Evolutionary conservation across 495 filamentous ascomycete genomes (phyloP), one percentile per base, ranked within the genome.

Genomic region (Xylona heveae): DNA sequence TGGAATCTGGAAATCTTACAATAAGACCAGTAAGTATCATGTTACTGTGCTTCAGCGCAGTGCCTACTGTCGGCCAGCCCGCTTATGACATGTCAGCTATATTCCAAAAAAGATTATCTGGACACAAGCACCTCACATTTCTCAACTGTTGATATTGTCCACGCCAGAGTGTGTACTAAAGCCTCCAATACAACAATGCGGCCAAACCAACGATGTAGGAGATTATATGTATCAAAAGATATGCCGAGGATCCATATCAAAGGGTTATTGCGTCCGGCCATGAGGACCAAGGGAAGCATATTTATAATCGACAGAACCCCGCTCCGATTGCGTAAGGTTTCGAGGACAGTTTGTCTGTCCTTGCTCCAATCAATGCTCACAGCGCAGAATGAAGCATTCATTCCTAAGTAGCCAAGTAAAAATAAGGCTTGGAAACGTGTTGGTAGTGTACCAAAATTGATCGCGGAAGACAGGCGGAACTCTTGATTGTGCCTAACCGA

Each of bases 371-470:
- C 68, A 40, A 91, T 73, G 41, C 73, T 61, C n/a, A 74, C 58
- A 31, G 74, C 55, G 44, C 78, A 82, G 48, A 85, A 93, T 5
- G 69, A 66, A 24, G 88, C 48, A 41, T 95, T 93, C 40, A 66
- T 74, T 8, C 60, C 55, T 14, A 85, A 48, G 51, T 92, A 93
- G 12, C 64, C 47, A 2, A 63, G 7, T 30, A 97, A 56, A 41
- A 95, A 61, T 18, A 82, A 49, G 3, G 74, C 66, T 41, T 97
- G 83, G 42, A 92, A 71, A 18, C 88, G 59, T 3, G 80, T 78
- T 1, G 88, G 88, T 12, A 97, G 54, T 0, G 84, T 93, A 25
- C 88, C 88, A 30, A 93, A 71, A 41, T 76, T 81, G 46, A 94
- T 39, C n/a, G 80, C 82, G 6, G 64, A 62, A 19, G 77, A 82